These are phyloP conservation scores for Lavandula angustifolia DNA, from an alignment of 257 asterid species.

Conservation along the genomic window DNA sequence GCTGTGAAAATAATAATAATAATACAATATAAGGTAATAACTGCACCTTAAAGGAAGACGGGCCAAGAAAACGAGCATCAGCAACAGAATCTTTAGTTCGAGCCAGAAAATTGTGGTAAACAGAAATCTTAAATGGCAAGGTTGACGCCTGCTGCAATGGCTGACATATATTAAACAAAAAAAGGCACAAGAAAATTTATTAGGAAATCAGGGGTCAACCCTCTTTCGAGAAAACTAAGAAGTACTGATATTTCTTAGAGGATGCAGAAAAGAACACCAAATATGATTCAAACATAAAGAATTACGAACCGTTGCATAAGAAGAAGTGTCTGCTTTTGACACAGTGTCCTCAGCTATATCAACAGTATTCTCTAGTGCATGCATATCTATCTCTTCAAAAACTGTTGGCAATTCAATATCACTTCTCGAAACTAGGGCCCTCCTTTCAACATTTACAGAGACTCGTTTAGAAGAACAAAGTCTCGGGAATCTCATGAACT, in stretches of 20 bases:
- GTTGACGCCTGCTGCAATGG: conserved; percentile 43
- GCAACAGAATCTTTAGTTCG: conserved; percentile 58
- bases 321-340: no score
- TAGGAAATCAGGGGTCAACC: no score
- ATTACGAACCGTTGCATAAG: conserved; percentile 52
- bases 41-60: conserved; percentile 57
- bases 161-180: conserved; percentile 15
- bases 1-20: no score
- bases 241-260: background rate
- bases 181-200: background rate
- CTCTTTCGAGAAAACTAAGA: conserved; percentile 13
- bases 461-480: conserved; percentile 46
- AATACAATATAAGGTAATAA: conserved; percentile 20
- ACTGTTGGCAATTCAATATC: conserved; percentile 54
- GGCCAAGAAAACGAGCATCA: conserved; percentile 60
- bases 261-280: background rate
- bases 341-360: conserved; percentile 28
- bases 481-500: conserved; percentile 82
- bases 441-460: conserved; percentile 37
- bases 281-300: conserved; percentile 7
- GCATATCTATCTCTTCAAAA: conserved; percentile 45
- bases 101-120: conserved; percentile 61
- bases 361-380: conserved; percentile 47
- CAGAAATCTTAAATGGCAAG: conserved; percentile 52
- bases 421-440: conserved; percentile 37